phyloP scores from a whole-genome alignment of 2,329 filamentous ascomycete species.

The Fusarium siculi region DNA sequence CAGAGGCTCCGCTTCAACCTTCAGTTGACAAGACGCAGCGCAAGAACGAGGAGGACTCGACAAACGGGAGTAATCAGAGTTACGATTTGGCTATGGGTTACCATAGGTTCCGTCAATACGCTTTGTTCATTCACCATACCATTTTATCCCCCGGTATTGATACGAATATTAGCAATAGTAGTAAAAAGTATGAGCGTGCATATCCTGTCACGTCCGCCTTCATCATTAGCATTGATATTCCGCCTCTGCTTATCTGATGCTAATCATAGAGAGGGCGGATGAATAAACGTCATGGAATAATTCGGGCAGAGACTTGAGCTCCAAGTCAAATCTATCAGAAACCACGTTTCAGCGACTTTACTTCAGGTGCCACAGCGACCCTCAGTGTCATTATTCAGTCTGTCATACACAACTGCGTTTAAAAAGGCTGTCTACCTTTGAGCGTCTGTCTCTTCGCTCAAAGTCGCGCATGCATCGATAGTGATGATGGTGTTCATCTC shows the following conservation, averaged over 20 bases:
- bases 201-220: not conserved
- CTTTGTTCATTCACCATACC: not conserved
- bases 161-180: not conserved
- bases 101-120: not conserved
- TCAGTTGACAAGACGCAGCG: conserved; percentile 25
- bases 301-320: not conserved
- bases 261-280: conserved; percentile 7
- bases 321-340: not conserved
- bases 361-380: not conserved
- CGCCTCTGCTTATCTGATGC: conserved; percentile 2
- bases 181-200: not conserved
- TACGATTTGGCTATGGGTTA: not conserved
- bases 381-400: not conserved
- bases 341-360: not conserved
- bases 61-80: conserved; percentile 4
- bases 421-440: not conserved
- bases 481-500: conserved; percentile 34
- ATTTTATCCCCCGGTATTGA: not conserved
- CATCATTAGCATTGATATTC: not conserved
- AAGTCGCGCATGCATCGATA: conserved; percentile 34
- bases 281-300: conserved; percentile 9
- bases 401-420: not conserved
- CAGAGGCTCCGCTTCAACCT: conserved; percentile 37
- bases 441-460: not conserved
- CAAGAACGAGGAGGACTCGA: conserved; percentile 8